Evolutionary conservation across 2,329 filamentous ascomycete genomes (phyloP), one percentile per base, ranked within the genome.

Genomic region (Sphaerulina vaccinii): DNA sequence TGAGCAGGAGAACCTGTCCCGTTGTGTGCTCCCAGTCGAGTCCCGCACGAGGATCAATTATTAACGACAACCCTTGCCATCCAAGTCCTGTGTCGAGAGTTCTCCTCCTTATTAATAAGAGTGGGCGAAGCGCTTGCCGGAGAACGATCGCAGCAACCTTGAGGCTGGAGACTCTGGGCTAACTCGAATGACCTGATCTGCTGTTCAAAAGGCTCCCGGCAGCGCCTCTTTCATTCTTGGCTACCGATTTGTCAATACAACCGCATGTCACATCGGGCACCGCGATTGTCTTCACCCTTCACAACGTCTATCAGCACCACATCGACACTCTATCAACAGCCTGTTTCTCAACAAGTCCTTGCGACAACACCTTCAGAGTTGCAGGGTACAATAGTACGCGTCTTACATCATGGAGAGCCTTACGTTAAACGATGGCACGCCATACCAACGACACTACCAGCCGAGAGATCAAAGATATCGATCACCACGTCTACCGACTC

Each of bases 401-500:
- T 49, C 51, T 23, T 35, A 32, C 41, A 42, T 45, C 15, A 60
- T 60, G 58, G 58, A 60, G 44, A 57, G 58, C 37, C 48, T 60
- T 15, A 57, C 58, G 10, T 47, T 60, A 33, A 53, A 51, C 38
- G 58, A 60, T 21, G 43, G 51, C 23, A 57, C 52, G 24, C 35
- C 51, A 27, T 58, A 55, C 46, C 51, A 50, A 19, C 52, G 48
- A 41, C 49, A 51, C 24, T 54, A 56, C 40, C 52, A 46, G 3
- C 23, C 47, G 11, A 55, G 56, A 33, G 58, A 60, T 24, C 46
- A 48, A 39, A 53, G 52, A 44, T 47, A 54, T 40, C 54, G 48
- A 19, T 76, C 33, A 27, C 57, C 62, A 24, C 62, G 62, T 23
- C 56, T 68, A 11, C 63, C 63, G 19, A 68, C 64, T 3, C 65